Percentiles rank a stretch among this genome's conserved stretches.
These are phyloP conservation scores for Globisporangium acanthophoron DNA, from an alignment of 352 stramenopile species.

Conservation along the genomic window DNA sequence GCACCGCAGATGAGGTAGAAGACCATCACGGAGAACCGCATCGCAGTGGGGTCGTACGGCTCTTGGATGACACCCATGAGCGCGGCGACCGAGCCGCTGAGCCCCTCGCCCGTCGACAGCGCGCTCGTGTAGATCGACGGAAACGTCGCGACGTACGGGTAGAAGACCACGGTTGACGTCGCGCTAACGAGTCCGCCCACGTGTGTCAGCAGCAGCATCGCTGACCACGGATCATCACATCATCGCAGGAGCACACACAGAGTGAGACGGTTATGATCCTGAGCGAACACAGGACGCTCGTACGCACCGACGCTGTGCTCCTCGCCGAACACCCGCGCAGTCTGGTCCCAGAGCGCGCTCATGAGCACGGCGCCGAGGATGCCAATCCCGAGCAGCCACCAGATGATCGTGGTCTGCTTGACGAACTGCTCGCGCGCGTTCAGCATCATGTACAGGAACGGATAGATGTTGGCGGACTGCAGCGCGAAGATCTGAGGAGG, in stretches of 20 bases:
- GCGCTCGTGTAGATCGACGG: slow-evolving; percentile 59
- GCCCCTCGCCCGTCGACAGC: slow-evolving; percentile 52
- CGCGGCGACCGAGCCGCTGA: slow-evolving; percentile 56
- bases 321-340: slow-evolving; percentile 35
- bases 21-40: slow-evolving; percentile 49
- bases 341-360: slow-evolving; percentile 49
- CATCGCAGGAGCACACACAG: background rate
- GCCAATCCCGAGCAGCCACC: slow-evolving; percentile 45
- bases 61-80: slow-evolving; percentile 56
- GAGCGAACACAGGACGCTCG: no score
- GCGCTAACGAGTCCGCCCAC: slow-evolving; percentile 63
- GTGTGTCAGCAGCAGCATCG: slow-evolving; percentile 58
- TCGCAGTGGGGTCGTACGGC: slow-evolving; percentile 28
- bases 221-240: slow-evolving; percentile 9
- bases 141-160: slow-evolving; percentile 63
- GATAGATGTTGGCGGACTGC: slow-evolving; percentile 67
- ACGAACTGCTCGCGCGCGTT: slow-evolving; percentile 40
- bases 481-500: slow-evolving; percentile 48
- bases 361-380: slow-evolving; percentile 47
- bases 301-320: slow-evolving; percentile 43
- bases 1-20: slow-evolving; percentile 64
- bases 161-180: slow-evolving; percentile 68
- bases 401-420: slow-evolving; percentile 40
- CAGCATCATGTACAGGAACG: slow-evolving; percentile 61
- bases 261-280: background rate